Base-by-base conservation (phyloP, 495 filamentous ascomycete species). In the Wilcoxina mikolae region DNA sequence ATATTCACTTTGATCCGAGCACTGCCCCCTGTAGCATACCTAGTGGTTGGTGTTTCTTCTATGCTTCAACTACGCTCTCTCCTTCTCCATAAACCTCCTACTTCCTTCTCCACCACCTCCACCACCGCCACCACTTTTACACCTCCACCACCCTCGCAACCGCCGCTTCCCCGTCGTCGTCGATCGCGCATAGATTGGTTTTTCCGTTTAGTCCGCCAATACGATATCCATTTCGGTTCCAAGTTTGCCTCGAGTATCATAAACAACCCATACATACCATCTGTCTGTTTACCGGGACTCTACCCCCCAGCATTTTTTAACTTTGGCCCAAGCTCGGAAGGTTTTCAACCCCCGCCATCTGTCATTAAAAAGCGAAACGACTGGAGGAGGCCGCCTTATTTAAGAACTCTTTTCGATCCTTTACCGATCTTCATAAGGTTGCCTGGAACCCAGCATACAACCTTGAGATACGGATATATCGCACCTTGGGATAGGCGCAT, bases 381-480 rank as follows among this genome's bases (percentile, higher is more conserved):
- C n/a, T n/a, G n/a, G n/a, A n/a, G n/a, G n/a, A n/a, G n/a, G n/a
- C n/a, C n/a, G n/a, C n/a, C n/a, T n/a, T n/a, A n/a, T n/a, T n/a
- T n/a, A n/a, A n/a, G n/a, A n/a, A n/a, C n/a, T n/a, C n/a, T n/a
- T n/a, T n/a, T n/a, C n/a, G n/a, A n/a, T n/a, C n/a, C n/a, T n/a
- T n/a, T n/a, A n/a, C n/a, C n/a, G n/a, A n/a, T n/a, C n/a, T n/a
- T n/a, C n/a, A n/a, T n/a, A n/a, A n/a, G n/a, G n/a, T n/a, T n/a
- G n/a, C n/a, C n/a, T n/a, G n/a, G n/a, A n/a, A n/a, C n/a, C n/a
- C n/a, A n/a, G n/a, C n/a, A n/a, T n/a, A n/a, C n/a, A n/a, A n/a
- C n/a, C n/a, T n/a, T n/a, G n/a, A n/a, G n/a, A n/a, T n/a, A n/a
- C 88, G 71, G 46, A 65, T 55, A 68, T 91, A 90, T 62, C 85